Percentiles rank a stretch among this genome's conserved stretches.
Conservation (phyloP, 2,329 filamentous ascomycete genomes). For the Cladobotryum protrusum region DNA sequence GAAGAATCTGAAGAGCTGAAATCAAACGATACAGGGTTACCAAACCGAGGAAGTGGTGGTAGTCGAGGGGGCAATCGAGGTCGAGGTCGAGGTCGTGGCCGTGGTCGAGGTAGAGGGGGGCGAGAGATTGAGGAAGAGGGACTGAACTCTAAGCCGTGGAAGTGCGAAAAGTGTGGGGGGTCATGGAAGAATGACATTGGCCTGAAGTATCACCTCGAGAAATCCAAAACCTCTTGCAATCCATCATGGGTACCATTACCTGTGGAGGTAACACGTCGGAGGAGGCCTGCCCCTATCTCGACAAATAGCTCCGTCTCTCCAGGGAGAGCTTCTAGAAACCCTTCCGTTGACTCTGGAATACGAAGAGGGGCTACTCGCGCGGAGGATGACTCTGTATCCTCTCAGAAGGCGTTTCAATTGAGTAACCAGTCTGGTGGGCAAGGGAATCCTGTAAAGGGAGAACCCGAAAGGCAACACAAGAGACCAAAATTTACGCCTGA, state of each 20-base stretch:
- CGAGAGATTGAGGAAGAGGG: slow-evolving; percentile 12
- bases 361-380: not conserved
- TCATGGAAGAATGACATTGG: slow-evolving; percentile 54
- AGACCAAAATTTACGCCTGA: not conserved
- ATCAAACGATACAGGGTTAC: not conserved
- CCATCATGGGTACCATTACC: slow-evolving; percentile 27
- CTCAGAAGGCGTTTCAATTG: not conserved
- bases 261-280: slow-evolving; percentile 14
- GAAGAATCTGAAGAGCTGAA: not conserved
- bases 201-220: slow-evolving; percentile 52
- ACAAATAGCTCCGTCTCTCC: slow-evolving; percentile 1
- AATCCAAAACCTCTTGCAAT: slow-evolving; percentile 49
- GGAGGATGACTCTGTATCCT: not conserved
- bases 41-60: not conserved
- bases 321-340: not conserved
- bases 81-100: slow-evolving; percentile 10
- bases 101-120: slow-evolving; percentile 8
- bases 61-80: slow-evolving; percentile 1
- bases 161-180: slow-evolving; percentile 48
- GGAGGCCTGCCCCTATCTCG: slow-evolving; percentile 6
- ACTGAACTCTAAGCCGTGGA: slow-evolving; percentile 28
- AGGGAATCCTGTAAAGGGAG: not conserved
- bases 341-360: not conserved
- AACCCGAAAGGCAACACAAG: not conserved
- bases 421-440: not conserved